These are phyloP conservation scores for Prosopis cineraria DNA, from an alignment of 306 rosid species.

Conservation along the genomic window DNA sequence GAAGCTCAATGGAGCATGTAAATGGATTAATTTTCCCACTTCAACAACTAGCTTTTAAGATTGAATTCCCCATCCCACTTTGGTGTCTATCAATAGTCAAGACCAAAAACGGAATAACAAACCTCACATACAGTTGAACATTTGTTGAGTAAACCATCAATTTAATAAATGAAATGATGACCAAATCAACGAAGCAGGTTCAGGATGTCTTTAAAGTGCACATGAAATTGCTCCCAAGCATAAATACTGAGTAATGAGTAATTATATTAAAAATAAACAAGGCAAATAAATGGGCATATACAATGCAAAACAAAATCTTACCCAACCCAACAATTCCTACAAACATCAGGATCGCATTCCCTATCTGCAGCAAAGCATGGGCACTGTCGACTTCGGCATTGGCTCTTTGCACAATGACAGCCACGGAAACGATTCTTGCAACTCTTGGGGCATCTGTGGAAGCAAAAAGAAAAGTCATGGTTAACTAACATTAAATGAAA, in stretches of 20 bases:
- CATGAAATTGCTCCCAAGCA: background rate
- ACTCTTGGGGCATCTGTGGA: constrained; percentile 68
- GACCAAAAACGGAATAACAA: constrained; percentile 3
- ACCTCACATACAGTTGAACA: background rate
- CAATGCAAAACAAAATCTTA: constrained; percentile 31
- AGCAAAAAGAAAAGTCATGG: background rate
- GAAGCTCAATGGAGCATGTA: too few relatives aligned
- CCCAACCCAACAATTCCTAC: constrained; percentile 95
- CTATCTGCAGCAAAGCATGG: constrained; percentile 92
- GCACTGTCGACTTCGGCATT: constrained; percentile 87
- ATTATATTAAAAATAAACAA: background rate
- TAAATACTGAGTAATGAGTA: background rate
- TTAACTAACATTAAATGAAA: background rate
- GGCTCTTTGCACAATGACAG: constrained; percentile 84
- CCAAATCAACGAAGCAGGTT: background rate
- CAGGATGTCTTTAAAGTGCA: constrained; percentile 16
- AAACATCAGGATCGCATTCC: constrained; percentile 95
- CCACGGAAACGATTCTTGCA: constrained; percentile 88
- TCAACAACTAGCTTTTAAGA: too few relatives aligned
- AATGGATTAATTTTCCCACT: too few relatives aligned
- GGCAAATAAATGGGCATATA: background rate
- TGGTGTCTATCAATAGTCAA: background rate
- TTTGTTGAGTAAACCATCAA: constrained; percentile 18
- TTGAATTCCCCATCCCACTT: too few relatives aligned
- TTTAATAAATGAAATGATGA: background rate